Evolutionary conservation across 352 stramenopile genomes (phyloP), one percentile per base, ranked within the genome.

Genomic region (Pythium guiyangense): DNA sequence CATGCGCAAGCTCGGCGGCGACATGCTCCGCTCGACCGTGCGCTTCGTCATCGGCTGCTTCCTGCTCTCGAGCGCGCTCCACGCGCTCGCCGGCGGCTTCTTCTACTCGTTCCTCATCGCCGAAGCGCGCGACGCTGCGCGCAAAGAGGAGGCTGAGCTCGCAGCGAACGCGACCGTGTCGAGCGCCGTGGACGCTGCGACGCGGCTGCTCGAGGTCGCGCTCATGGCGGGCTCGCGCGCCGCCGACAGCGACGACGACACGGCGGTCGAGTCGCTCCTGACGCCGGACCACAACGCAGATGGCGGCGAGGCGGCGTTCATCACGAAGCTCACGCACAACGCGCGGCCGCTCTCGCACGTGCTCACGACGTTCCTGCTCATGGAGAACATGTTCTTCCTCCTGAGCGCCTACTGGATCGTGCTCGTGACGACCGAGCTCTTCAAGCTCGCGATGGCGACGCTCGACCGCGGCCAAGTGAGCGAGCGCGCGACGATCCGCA

Each of bases 341-440:
- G 65, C 68, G 31, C 51, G 73, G 20, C 59, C 67, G 29, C 59
- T 86, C 26, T 71, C 64, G 11, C 73, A 64, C 20, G 59, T 60
- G 39, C 59, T 88, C 1, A 82, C 73, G 42, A 62, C 70, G 22
- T 56, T 86, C 22, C 61, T 88, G 18, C 49, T 85, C 34, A 52
- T 74, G 9, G 70, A 88, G 50, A 88, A 86, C 57, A 59, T 88
- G 22, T 80, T 84, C 37, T 82, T 86, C 56, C 60, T 88, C 25
- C 59, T 88, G 15, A 81, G 71, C 46, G 78, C 78, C 11, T 88
- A 85, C 62, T 88, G 78, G 78, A 80, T 88, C 49, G 76, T 84
- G 43, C 49, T 85, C 12, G 52, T 88, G 2, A 79, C 76, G 8
- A 45, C 60, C 10, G 78, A 88, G 35, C 54, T 88, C 3, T 88